A percentile compares a stretch with the other conserved stretches of the same genome.
These are phyloP conservation scores for Termitomyces bulborhizus DNA, from an alignment of 768 basidiomycete species.

Conservation along the genomic window DNA sequence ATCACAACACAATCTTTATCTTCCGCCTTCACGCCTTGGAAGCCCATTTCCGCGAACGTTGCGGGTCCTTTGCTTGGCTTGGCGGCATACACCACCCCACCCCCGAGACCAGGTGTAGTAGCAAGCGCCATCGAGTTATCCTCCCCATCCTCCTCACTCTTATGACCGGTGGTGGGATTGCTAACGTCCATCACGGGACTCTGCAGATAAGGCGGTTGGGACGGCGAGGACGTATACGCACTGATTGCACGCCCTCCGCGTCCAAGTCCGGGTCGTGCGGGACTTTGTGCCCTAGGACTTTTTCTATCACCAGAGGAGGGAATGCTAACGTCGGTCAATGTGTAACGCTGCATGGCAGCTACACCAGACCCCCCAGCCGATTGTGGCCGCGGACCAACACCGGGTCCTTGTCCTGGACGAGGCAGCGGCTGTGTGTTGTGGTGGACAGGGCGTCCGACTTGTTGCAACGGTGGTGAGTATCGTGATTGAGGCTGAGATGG, in stretches of 20 bases:
- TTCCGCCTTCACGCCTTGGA: slow-evolving; percentile 69
- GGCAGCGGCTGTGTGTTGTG: slow-evolving; percentile 2
- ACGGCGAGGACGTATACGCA: neutral
- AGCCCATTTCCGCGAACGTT: slow-evolving; percentile 95
- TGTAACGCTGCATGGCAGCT: slow-evolving; percentile 38
- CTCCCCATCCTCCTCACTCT: slow-evolving; percentile 1
- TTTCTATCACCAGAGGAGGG: slow-evolving; percentile 12
- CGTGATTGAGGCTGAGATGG: slow-evolving; percentile 10
- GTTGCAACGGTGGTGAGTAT: slow-evolving; percentile 9
- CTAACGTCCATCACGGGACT: slow-evolving; percentile 8
- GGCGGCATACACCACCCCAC: slow-evolving; percentile 17
- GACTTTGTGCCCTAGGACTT: slow-evolving; percentile 12
- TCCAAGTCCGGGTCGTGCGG: slow-evolving; percentile 7
- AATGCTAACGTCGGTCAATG: slow-evolving; percentile 34
- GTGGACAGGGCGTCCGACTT: slow-evolving; percentile 8
- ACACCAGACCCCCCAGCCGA: slow-evolving; percentile 7
- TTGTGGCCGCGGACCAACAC: slow-evolving; percentile 11
- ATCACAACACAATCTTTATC: slow-evolving; percentile 86
- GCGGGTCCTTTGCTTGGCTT: slow-evolving; percentile 40
- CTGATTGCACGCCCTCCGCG: slow-evolving; percentile 5
- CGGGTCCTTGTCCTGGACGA: slow-evolving; percentile 7
- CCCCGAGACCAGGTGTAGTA: slow-evolving; percentile 14
- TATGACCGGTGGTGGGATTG: neutral
- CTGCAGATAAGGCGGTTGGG: neutral
- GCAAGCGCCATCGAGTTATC: slow-evolving; percentile 6